Percentiles rank a stretch among this genome's conserved stretches.
phyloP scores from a whole-genome alignment of 2,329 filamentous ascomycete species.

The Pseudogymnoascus sp. region DNA sequence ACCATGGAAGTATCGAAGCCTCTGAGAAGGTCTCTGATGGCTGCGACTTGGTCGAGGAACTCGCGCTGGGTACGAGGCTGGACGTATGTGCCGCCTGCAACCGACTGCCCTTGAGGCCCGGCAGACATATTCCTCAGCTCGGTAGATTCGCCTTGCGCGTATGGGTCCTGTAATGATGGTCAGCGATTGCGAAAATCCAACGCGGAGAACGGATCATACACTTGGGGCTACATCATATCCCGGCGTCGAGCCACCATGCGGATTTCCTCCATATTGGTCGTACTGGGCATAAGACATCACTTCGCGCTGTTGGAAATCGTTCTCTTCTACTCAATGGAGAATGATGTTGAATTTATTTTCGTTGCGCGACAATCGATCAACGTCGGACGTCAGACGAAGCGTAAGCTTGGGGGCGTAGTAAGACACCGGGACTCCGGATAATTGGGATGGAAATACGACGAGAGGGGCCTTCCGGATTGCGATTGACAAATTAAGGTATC shows the following conservation, averaged over 20 bases:
- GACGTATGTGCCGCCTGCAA: conserved; percentile 22
- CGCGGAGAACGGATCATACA: not conserved
- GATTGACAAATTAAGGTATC: not conserved
- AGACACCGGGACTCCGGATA: conserved; percentile 1
- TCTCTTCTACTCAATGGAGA: not conserved
- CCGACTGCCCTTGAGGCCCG: conserved; percentile 20
- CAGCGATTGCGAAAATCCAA: not conserved
- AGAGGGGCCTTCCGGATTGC: not conserved
- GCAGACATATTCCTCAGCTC: conserved; percentile 23
- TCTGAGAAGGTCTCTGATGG: conserved; percentile 60
- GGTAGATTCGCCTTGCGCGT: conserved; percentile 18
- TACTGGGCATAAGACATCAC: conserved; percentile 57
- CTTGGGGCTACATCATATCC: conserved; percentile 23
- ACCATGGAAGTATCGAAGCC: conserved; percentile 60
- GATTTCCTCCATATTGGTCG: conserved; percentile 46
- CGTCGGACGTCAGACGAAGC: conserved; percentile 4
- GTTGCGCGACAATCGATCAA: not conserved
- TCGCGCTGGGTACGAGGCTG: conserved; percentile 53
- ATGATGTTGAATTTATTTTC: not conserved
- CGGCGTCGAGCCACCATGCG: conserved; percentile 49
- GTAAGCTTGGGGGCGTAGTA: not conserved
- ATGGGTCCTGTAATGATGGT: conserved; percentile 14
- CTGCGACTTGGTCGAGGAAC: conserved; percentile 61
- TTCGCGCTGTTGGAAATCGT: not conserved
- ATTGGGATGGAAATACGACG: not conserved